Percentiles rank a stretch among this genome's conserved stretches.
Evolutionary conservation across 2,329 filamentous ascomycete species (phyloP).

Genomic region (Aspergillus neotritici): DNA sequence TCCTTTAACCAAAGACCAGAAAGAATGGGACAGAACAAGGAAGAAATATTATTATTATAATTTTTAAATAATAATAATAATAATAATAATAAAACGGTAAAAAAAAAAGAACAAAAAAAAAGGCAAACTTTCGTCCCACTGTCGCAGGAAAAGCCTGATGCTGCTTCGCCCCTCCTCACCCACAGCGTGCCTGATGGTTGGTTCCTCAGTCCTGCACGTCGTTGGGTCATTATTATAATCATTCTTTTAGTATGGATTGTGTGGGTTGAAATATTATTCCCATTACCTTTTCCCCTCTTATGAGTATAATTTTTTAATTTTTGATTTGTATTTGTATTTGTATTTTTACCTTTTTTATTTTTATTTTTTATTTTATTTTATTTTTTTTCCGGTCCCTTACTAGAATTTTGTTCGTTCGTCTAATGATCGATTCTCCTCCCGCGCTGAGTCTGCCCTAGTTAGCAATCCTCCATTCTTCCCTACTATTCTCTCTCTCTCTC

Average conservation of each 20-base stretch:
- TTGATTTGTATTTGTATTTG: slow-evolving; percentile 3
- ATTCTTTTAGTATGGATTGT: not conserved
- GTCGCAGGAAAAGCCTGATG: too few relatives aligned
- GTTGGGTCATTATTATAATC: not conserved
- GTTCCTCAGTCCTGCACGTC: too few relatives aligned
- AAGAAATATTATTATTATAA: too few relatives aligned
- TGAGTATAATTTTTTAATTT: not conserved
- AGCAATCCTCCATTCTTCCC: slow-evolving; percentile 14
- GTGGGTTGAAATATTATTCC: slow-evolving; percentile 1
- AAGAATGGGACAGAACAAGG: too few relatives aligned
- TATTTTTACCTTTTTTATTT: slow-evolving; percentile 4
- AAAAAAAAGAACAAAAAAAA: too few relatives aligned
- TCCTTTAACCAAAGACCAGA: slow-evolving; percentile 1
- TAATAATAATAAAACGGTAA: too few relatives aligned
- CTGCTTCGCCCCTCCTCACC: too few relatives aligned
- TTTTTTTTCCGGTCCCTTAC: slow-evolving; percentile 1
- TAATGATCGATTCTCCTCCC: slow-evolving; percentile 13
- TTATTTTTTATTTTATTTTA: slow-evolving; percentile 1
- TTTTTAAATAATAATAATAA: too few relatives aligned
- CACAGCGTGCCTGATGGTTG: too few relatives aligned
- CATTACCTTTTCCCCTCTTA: slow-evolving; percentile 1
- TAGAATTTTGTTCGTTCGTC: slow-evolving; percentile 20
- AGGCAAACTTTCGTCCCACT: too few relatives aligned
- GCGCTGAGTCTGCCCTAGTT: slow-evolving; percentile 21
- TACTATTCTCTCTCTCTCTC: slow-evolving; percentile 13